Percentiles rank a stretch among this genome's conserved stretches.
Conservation (phyloP, 768 basidiomycete species). For the Boletus subcaerulescens region DNA sequence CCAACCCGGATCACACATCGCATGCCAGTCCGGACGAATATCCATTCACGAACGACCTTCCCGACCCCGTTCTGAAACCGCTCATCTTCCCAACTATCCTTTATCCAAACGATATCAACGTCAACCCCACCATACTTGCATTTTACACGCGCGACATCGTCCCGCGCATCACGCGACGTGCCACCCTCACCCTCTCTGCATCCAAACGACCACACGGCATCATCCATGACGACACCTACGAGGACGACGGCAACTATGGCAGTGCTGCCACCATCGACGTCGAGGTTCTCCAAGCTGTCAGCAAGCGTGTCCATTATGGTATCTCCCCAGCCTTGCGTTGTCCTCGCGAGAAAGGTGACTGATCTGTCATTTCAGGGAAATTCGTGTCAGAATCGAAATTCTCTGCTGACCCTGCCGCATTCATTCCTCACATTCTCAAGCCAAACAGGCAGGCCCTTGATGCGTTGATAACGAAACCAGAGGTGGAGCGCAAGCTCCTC, state of each 20-base stretch:
- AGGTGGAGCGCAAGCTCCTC: constrained; percentile 85
- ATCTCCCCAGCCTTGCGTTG: constrained; percentile 25
- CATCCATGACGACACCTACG: constrained; percentile 62
- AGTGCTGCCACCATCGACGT: constrained; percentile 93
- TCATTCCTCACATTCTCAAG: constrained; percentile 86
- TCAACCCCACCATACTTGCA: constrained; percentile 78
- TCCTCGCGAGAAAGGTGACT: constrained; percentile 1
- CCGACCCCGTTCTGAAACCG: constrained; percentile 74
- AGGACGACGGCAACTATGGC: constrained; percentile 98
- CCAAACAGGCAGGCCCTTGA: constrained; percentile 78
- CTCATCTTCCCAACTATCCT: constrained; percentile 75
- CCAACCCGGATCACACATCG: neutral
- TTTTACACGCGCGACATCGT: constrained; percentile 91
- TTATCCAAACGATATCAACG: constrained; percentile 77
- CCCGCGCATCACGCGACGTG: constrained; percentile 78
- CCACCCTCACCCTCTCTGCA: constrained; percentile 63
- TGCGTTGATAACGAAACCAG: constrained; percentile 93
- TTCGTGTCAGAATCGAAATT: constrained; percentile 99
- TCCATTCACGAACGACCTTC: constrained; percentile 84
- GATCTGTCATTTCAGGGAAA: constrained; percentile 61
- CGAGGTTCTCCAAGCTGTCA: constrained; percentile 96
- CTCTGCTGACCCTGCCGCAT: constrained; percentile 75
- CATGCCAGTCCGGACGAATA: constrained; percentile 89
- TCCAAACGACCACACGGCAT: constrained; percentile 67
- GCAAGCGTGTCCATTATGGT: constrained; percentile 98